These are phyloP conservation scores for Hyphopichia fennica DNA, from an alignment of 1,139 yeast genomes.

Conservation along the genomic window DNA sequence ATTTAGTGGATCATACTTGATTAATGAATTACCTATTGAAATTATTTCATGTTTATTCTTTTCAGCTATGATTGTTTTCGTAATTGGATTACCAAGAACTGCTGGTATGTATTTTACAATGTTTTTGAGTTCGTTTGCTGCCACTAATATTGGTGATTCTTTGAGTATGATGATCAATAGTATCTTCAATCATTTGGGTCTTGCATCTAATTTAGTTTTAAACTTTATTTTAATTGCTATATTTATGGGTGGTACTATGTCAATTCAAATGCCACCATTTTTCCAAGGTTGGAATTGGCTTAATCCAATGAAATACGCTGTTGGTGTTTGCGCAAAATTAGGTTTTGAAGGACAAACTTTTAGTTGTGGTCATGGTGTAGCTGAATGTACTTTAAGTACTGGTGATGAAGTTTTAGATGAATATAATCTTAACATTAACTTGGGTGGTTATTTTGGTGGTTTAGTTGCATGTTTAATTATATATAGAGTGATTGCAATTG, in stretches of 20 bases:
- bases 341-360: conserved; percentile 36
- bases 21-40: conserved; percentile 76
- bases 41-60: conserved; percentile 59
- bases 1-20: conserved; percentile 63
- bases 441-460: conserved; percentile 37
- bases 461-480: conserved; percentile 34
- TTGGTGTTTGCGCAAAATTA: conserved; percentile 48
- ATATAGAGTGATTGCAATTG: conserved; percentile 33
- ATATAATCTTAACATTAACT: conserved; percentile 29
- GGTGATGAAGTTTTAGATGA: conserved; percentile 37
- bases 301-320: conserved; percentile 72
- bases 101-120: conserved; percentile 67
- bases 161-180: conserved; percentile 78
- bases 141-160: conserved; percentile 78
- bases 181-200: conserved; percentile 72
- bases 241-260: conserved; percentile 86
- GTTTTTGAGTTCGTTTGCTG: conserved; percentile 53
- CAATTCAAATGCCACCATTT: conserved; percentile 69
- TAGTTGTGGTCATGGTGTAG: conserved; percentile 20
- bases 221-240: conserved; percentile 66
- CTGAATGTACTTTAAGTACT: conserved; percentile 30
- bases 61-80: conserved; percentile 63
- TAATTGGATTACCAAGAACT: conserved; percentile 71
- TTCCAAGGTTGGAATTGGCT: conserved; percentile 69
- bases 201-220: conserved; percentile 72